Evolutionary conservation across 1,284 basidiomycete species (phyloP), one percentile per base, ranked within the genome.

Genomic region (Schizopora paradoxa): DNA sequence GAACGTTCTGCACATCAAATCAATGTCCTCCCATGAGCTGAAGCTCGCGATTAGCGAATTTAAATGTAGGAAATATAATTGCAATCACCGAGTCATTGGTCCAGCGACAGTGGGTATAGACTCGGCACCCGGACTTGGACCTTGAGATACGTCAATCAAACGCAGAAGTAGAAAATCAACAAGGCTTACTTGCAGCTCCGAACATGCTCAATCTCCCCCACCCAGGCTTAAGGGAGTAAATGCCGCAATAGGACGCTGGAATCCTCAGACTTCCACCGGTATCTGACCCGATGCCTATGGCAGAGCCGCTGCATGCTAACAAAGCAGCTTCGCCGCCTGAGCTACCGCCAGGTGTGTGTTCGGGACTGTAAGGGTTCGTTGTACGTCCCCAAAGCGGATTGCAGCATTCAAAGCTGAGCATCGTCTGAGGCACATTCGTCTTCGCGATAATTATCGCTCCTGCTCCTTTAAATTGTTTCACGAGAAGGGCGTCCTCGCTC

Each of bases 361-460:
- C 61, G 7, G 70, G 61, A 48, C 73, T 76, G 65, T 80, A 80
- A 0, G 91, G 90, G 58, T 92, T 91, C 25, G 67, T 66, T 0
- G 87, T 80, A 10, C 72, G 66, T 0, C 89, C 89, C 70, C 83
- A 94, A 5, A 93, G 64, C 2, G 89, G 86, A 59, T 94, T 94
- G n/a, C 63, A 65, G 58, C 89, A 91, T 63, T 95, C 91, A 56
- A 91, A 92, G 2, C 85, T 77, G 49, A 93, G 77, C 72, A 94
- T 79, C 0, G 88, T 90, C 64, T 92, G 85, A 2, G 80, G 76
- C 14, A 86, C 72, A 59, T 93, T 93, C n/a, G 82, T 87, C 61
- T 87, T 86, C 58, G 70, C 74, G 50, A 85, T 73, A 4, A 74
- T 68, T 22, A 82, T 70, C 1, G 72, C 80, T 5, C 81, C 81